These are phyloP conservation scores for Globomyces pollinis-pini DNA, from an alignment of 192 early-diverging fungal genomes.

Conservation along the genomic window DNA sequence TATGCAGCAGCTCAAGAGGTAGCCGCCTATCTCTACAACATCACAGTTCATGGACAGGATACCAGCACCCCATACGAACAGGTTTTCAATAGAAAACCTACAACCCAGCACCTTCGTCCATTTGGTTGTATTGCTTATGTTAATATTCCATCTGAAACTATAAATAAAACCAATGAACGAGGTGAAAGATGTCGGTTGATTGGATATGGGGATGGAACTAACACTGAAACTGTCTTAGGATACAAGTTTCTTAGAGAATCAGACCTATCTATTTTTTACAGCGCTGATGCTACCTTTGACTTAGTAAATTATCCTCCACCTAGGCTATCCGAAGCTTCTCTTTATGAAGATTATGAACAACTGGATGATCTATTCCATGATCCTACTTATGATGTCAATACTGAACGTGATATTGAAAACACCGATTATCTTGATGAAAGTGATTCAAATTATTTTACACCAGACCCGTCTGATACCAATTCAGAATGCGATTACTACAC, in stretches of 20 bases:
- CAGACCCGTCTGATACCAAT: slow-evolving; percentile 6
- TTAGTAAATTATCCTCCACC: no score
- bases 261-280: slow-evolving; percentile 4
- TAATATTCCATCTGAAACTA: not conserved
- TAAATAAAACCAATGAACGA: slow-evolving; percentile 1
- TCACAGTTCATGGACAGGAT: not conserved
- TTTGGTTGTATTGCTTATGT: slow-evolving; percentile 8
- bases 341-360: not conserved
- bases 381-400: slow-evolving; percentile 12
- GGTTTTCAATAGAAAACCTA: not conserved
- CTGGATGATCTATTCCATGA: not conserved
- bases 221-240: no score
- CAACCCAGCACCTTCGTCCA: not conserved
- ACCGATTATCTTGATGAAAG: no score
- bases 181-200: slow-evolving; percentile 6
- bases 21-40: not conserved
- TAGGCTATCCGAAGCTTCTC: no score
- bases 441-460: no score
- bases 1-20: not conserved
- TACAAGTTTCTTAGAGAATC: not conserved
- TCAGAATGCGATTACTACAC: slow-evolving; percentile 11
- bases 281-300: not conserved
- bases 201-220: not conserved
- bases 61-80: slow-evolving; percentile 1
- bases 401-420: no score